A percentile compares a stretch with the other conserved stretches of the same genome.
These are phyloP conservation scores for Ustilago hordei DNA, from an alignment of 1,284 basidiomycete genomes.

Conservation along the genomic window DNA sequence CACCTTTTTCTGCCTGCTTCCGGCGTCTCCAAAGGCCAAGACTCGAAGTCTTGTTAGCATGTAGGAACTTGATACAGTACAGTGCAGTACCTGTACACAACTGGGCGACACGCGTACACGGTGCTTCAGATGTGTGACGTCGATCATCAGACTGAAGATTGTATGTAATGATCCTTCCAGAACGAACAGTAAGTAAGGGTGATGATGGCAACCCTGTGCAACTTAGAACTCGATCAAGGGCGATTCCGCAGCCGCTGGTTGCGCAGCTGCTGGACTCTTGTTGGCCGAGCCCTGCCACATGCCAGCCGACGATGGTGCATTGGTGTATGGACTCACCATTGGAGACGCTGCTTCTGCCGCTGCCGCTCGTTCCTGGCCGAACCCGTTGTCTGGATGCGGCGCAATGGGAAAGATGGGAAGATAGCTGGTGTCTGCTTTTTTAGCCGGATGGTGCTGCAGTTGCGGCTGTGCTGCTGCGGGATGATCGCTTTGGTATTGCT, in stretches of 20 bases:
- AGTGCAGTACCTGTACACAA: too few relatives aligned
- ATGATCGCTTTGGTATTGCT: background rate
- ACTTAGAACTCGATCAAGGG: conserved; percentile 53
- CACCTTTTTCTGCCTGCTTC: background rate
- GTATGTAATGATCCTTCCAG: background rate
- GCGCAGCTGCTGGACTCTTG: conserved; percentile 21
- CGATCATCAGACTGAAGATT: background rate
- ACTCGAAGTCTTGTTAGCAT: background rate
- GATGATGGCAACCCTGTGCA: background rate
- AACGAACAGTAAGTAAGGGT: background rate
- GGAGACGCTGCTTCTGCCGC: conserved; percentile 31
- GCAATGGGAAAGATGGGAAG: conserved; percentile 50
- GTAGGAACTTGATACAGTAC: background rate
- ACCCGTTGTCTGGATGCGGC: conserved; percentile 50
- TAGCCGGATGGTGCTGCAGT: conserved; percentile 2
- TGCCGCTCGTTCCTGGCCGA: conserved; percentile 16
- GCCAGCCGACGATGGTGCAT: conserved; percentile 50
- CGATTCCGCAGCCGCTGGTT: conserved; percentile 29
- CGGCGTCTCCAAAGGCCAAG: too few relatives aligned
- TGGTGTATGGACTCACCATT: conserved; percentile 32
- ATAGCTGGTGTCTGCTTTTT: conserved; percentile 33
- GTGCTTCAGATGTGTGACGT: background rate
- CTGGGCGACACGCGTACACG: background rate
- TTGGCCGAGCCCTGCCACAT: conserved; percentile 50
- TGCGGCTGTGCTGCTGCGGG: conserved; percentile 18